Evolutionary conservation across 495 filamentous ascomycete species (phyloP).

Genomic region (Lasiosphaeria ovina): DNA sequence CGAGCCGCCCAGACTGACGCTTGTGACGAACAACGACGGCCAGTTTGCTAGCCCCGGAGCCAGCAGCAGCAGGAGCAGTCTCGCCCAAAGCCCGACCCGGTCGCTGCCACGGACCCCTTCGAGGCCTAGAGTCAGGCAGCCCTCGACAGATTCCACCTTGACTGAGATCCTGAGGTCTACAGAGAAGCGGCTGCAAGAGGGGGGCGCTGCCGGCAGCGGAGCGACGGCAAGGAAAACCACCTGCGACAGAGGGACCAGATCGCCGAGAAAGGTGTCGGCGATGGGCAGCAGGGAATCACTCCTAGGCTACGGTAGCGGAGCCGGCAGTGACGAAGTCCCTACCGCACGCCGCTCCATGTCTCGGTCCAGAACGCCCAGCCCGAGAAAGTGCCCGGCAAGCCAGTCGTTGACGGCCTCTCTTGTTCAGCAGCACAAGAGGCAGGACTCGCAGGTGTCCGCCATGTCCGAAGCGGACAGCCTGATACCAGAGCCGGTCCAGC

Average conservation of each 20-base stretch:
- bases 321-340: background rate
- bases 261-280: background rate
- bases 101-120: constrained; percentile 22
- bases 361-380: constrained; percentile 22
- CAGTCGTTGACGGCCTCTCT: background rate
- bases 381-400: constrained; percentile 6
- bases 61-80: background rate
- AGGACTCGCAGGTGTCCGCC: constrained; percentile 33
- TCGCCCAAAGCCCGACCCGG: background rate
- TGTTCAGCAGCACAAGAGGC: constrained; percentile 20
- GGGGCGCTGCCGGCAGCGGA: constrained; percentile 8
- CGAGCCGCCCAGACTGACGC: constrained; percentile 19
- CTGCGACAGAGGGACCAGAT: background rate
- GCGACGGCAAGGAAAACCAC: constrained; percentile 2
- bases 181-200: constrained; percentile 41
- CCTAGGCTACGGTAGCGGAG: background rate
- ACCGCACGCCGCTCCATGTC: constrained; percentile 2
- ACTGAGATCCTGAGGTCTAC: constrained; percentile 43
- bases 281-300: constrained; percentile 1
- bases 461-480: constrained; percentile 38
- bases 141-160: constrained; percentile 40
- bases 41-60: constrained; percentile 4
- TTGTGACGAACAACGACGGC: constrained; percentile 10
- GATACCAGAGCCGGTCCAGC: constrained; percentile 19
- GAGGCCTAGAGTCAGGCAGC: constrained; percentile 23